Conservation (phyloP, 441 rosid species). For the Rhodomyrtus psidioides region DNA sequence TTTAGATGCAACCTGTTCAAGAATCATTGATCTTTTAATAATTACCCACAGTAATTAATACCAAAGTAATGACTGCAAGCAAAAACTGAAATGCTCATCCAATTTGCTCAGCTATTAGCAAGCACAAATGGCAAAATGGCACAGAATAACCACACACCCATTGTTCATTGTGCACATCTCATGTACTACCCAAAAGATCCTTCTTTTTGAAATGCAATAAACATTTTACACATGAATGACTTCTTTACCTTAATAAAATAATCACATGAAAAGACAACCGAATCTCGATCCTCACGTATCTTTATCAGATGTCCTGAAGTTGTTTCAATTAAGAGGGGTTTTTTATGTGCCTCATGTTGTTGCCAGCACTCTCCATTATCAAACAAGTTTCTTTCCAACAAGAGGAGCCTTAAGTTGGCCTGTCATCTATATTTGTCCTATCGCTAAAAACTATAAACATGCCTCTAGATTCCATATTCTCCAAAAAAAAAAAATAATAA, state of each 20-base stretch:
- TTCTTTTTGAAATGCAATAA: not conserved
- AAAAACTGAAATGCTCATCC: not conserved
- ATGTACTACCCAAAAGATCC: not conserved
- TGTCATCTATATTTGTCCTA: not conserved
- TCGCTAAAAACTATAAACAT: not conserved
- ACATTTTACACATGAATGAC: not conserved
- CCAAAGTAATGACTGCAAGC: not conserved
- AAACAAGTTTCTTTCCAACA: not conserved
- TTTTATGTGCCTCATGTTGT: not conserved
- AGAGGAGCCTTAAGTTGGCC: not conserved
- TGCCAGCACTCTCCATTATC: not conserved
- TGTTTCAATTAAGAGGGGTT: not conserved
- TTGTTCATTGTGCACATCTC: not conserved
- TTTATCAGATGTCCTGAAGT: not conserved
- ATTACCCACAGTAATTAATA: not conserved
- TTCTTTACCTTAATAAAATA: not conserved
- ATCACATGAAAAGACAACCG: not conserved
- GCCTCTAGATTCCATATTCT: not conserved
- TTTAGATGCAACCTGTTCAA: not conserved
- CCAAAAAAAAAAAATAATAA: not conserved
- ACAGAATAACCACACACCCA: not conserved
- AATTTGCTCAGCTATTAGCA: not conserved
- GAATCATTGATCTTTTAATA: not conserved
- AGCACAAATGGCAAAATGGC: not conserved
- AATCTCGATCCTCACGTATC: not conserved